Conservation (phyloP, 495 filamentous ascomycete genomes). For the Poronia punctata region DNA sequence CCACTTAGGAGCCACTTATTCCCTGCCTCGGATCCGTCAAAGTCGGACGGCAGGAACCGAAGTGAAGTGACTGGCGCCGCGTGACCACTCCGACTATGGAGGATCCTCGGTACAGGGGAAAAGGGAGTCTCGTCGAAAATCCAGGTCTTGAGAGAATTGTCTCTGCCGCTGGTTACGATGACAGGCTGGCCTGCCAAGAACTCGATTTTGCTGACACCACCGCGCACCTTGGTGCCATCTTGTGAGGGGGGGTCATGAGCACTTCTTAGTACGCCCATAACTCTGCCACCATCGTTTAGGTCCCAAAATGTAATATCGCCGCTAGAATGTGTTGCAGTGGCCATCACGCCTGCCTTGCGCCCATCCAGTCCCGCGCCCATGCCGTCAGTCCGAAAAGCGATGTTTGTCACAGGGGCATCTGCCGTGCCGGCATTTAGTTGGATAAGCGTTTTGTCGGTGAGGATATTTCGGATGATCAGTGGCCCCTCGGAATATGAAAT, state of each 20-base stretch:
- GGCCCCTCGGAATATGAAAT: constrained; percentile 76
- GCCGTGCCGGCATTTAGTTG: constrained; percentile 53
- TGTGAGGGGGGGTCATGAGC: constrained; percentile 70
- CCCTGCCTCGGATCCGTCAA: constrained; percentile 77
- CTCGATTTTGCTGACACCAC: constrained; percentile 69
- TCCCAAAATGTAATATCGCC: constrained; percentile 96
- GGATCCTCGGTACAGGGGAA: constrained; percentile 71
- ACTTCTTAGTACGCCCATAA: constrained; percentile 72
- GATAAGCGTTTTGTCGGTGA: constrained; percentile 62
- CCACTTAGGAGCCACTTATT: constrained; percentile 95
- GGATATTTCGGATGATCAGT: constrained; percentile 72
- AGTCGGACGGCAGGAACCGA: constrained; percentile 73
- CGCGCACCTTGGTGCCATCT: constrained; percentile 35
- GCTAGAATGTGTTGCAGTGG: constrained; percentile 59
- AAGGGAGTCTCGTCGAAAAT: constrained; percentile 87
- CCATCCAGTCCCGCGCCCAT: constrained; percentile 84
- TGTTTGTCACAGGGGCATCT: constrained; percentile 60
- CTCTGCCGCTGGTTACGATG: constrained; percentile 78
- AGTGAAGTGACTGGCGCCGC: constrained; percentile 74
- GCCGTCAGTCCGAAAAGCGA: constrained; percentile 90
- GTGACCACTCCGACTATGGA: constrained; percentile 82
- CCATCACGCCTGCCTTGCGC: constrained; percentile 74
- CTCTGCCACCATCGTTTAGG: constrained; percentile 74
- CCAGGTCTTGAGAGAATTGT: constrained; percentile 93
- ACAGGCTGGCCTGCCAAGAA: constrained; percentile 90